Evolutionary conservation across 495 filamentous ascomycete genomes (phyloP).

Genomic region (Tetracladium setigerum): DNA sequence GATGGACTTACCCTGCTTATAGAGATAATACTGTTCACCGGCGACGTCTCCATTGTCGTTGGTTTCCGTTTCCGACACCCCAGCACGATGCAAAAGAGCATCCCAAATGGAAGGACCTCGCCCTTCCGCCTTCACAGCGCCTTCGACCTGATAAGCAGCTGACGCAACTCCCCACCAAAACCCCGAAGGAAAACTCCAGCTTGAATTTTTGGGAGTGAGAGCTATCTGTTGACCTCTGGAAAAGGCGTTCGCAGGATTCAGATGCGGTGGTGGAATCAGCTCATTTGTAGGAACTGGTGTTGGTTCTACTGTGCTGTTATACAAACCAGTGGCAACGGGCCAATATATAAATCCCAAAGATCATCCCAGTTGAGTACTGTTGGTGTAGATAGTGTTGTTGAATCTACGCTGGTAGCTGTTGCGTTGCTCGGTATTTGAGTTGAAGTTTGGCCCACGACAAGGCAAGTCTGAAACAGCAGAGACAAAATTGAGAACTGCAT

Average conservation of each 20-base stretch:
- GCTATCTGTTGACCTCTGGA: constrained; percentile 14
- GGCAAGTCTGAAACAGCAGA: no score
- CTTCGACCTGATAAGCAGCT: constrained; percentile 33
- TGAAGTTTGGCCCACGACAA: no score
- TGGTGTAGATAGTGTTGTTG: constrained; percentile 7
- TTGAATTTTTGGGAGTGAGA: constrained; percentile 9
- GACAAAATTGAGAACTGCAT: no score
- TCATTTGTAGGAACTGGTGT: constrained; percentile 16
- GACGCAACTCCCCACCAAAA: constrained; percentile 21
- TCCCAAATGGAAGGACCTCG: constrained; percentile 21
- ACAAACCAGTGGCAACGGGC: constrained; percentile 12
- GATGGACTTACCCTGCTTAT: constrained; percentile 27
- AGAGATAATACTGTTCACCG: constrained; percentile 36
- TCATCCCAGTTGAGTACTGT: constrained; percentile 4
- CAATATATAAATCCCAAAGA: constrained; percentile 18
- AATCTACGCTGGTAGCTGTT: constrained; percentile 3
- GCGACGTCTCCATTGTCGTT: constrained; percentile 35
- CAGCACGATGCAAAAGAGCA: constrained; percentile 15
- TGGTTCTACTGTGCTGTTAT: constrained; percentile 15
- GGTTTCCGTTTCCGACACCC: constrained; percentile 22
- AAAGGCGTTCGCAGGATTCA: constrained; percentile 13
- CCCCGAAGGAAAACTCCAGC: constrained; percentile 20
- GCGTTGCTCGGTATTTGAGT: no score
- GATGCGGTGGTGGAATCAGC: constrained; percentile 14
- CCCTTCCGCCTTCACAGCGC: constrained; percentile 22